phyloP scores from a whole-genome alignment of 2,329 filamentous ascomycete genomes.

The Phialocephala sp. region DNA sequence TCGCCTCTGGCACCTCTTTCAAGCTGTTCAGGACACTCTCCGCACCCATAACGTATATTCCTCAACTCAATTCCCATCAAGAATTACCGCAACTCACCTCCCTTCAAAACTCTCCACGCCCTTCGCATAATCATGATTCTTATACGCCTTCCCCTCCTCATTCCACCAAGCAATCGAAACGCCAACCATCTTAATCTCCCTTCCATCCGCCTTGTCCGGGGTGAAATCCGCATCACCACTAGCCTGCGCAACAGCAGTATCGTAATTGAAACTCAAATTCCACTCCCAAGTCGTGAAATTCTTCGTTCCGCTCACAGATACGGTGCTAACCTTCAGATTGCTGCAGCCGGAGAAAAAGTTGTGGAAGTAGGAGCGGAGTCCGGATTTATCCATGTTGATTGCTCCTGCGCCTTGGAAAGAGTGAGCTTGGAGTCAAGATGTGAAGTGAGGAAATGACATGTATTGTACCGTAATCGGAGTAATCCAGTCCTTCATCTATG shows the following conservation, averaged over 20 bases:
- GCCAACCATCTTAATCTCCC: constrained; percentile 10
- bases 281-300: constrained; percentile 13
- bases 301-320: constrained; percentile 1
- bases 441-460: background rate
- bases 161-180: constrained; percentile 11
- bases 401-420: background rate
- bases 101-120: constrained; percentile 12
- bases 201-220: background rate
- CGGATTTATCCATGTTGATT: constrained; percentile 11
- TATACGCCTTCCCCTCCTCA: constrained; percentile 4
- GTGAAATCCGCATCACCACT: background rate
- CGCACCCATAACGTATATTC: too few relatives aligned
- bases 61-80: background rate
- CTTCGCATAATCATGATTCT: constrained; percentile 16
- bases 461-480: constrained; percentile 10
- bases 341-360: background rate
- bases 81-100: background rate
- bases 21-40: too few relatives aligned
- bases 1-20: too few relatives aligned
- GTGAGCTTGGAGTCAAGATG: background rate
- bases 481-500: background rate
- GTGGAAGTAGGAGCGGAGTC: constrained; percentile 1
- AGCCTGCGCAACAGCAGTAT: background rate
- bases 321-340: background rate
- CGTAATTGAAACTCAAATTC: constrained; percentile 11